Evolutionary conservation across 805 yeast species (phyloP), one percentile per base, ranked within the genome.

Genomic region (Clavispora phyllophila): DNA sequence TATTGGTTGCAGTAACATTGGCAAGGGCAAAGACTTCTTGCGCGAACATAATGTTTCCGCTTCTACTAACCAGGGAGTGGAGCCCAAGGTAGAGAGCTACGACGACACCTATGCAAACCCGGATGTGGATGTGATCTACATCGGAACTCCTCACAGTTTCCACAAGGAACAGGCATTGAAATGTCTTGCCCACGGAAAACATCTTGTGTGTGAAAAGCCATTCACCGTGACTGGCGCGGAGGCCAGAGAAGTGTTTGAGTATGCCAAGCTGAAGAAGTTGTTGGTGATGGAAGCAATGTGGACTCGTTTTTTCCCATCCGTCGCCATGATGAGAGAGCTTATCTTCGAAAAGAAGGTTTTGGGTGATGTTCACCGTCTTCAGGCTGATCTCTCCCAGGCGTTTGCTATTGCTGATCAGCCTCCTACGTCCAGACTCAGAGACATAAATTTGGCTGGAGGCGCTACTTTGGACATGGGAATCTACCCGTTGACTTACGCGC

Each of bases 251-350:
- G 52, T 78, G 9, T 56, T 68, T 38, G 62, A 54, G 1, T 62
- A 69, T 36, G 84, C 84, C 3, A 61, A 63, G 49, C 46, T 55
- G 42, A 68, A 70, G 54, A 62, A 65, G 1, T 53, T 68, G 38
- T 76, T 73, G 46, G 59, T 79, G 28, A 73, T 79, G 81, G 85
- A 79, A 56, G 84, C 76, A 4, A 70, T 75, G 40, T 77, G 82
- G 82, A 70, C 81, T 5, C 63, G 79, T 38, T 76, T 72, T 48
- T 72, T 75, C 62, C 84, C 84, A 2, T 45, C 74, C 4, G 54
- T 70, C 17, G 48, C 53, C 15, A 60, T 62, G 37, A 56, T 73
- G 37, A 54, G 67, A 41, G 44, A 62, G 24, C 57, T 62, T 43
- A 46, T 77, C 17, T 68, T 62, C 46, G 62, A 66, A 15, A 68